These are phyloP conservation scores for Gonapodya sp. DNA, from an alignment of 192 early-diverging fungal genomes.

Conservation along the genomic window DNA sequence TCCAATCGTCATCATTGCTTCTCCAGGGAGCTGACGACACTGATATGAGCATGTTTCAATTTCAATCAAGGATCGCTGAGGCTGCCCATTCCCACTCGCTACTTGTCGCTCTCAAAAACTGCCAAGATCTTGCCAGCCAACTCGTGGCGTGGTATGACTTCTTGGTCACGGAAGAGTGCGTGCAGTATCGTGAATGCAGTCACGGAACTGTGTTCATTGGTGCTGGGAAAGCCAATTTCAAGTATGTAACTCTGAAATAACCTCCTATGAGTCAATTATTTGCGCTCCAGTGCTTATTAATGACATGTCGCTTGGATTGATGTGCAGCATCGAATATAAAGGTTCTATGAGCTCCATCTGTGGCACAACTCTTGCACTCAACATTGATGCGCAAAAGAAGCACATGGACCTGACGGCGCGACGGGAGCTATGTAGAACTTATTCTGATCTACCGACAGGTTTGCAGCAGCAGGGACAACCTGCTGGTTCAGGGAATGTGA, in stretches of 20 bases:
- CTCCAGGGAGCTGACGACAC: background rate
- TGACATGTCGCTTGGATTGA: background rate
- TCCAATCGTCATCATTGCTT: background rate
- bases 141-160: background rate
- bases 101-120: background rate
- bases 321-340: background rate
- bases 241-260: too few relatives aligned
- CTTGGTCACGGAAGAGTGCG: constrained; percentile 1
- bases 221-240: background rate
- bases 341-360: background rate
- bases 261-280: background rate
- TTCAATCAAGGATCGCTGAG: background rate
- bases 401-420: background rate
- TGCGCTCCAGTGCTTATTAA: background rate
- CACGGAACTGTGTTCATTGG: background rate
- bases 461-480: too few relatives aligned
- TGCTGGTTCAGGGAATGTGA: too few relatives aligned
- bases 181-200: background rate
- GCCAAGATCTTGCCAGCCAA: background rate
- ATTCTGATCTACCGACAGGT: too few relatives aligned
- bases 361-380: background rate
- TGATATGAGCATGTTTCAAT: background rate
- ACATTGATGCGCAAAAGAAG: background rate
- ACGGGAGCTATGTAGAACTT: background rate
- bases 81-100: background rate